Evolutionary conservation across 257 asterid genomes (phyloP), one percentile per base, ranked within the genome.

Genomic region (Parsonsia alboflavescens): DNA sequence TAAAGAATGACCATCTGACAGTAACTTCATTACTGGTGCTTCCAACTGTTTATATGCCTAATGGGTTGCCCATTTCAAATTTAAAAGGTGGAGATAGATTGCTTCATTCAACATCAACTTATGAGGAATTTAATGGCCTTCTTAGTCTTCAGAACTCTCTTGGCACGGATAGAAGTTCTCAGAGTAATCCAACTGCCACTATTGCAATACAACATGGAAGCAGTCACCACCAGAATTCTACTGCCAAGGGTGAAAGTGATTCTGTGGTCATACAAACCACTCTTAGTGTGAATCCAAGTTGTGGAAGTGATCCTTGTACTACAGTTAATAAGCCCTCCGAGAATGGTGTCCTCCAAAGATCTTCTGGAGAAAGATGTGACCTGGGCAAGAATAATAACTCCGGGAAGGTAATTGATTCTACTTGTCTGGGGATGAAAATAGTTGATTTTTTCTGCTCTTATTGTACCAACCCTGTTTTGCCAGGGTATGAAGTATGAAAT

Each of bases 371-470:
- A 28, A 19, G 45, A 54, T 67, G 66, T 66, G n/a, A 10, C 12
- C 24, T 26, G 3, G 73, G 24, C 26, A 74, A 66, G 62, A 63
- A 69, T 54, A 63, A 67, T 54, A 82, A 58, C 65, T 70, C 82
- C 39, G 81, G 28, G 71, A 62, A 72, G 96, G 98, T 93, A 83
- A 64, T 75, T 76, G 74, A 39, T 74, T 63, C 13, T 41, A 24
- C 58, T 49, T n/a, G 24, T 44, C 15, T 75, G 48, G 53, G 62
- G 3, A 49, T 45, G 48, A 49, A 54, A 44, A 56, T 62, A 10
- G 74, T 13, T 49, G 24, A 6, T 78, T 49, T 67, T 13, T 36
- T 2, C 39, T 67, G 59, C 22, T 53, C 74, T 30, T 59, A 39
- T 76, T 52, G 42, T 68, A 7, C 10, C 39, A 9, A 48, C 69